Base-by-base conservation (phyloP, 306 rosid species). In the Geum urbanum region DNA sequence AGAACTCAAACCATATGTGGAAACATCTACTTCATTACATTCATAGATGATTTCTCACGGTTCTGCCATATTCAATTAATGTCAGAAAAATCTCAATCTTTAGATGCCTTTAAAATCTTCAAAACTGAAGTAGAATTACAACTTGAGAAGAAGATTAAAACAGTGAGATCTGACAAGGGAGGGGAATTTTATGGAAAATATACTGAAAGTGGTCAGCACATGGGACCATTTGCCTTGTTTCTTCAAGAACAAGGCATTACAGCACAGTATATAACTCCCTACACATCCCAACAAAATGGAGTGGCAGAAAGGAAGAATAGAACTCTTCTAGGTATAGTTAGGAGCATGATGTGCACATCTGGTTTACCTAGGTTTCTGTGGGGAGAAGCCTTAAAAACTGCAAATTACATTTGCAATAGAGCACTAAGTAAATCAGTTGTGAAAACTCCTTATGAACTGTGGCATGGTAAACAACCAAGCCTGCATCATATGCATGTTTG, bases 81-180 rank as follows among this genome's bases (percentile, higher is more conserved):
- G 0, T 27, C 45, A 16, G 54, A 56, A 14, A 70, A 70, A 10
- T 18, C 46, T 3, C 46, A 67, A 32, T 20, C 41, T 11, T 8
- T 67, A 5, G 45, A 67, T 3, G 41, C 35, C 37, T 67, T 67
- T 55, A 49, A 49, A 27, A 22, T 19, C 0, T 67, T 5, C 9
- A 78, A 86, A 47, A 45, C 79, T 9, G 37, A 63, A 18, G 68
- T 63, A 1, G 68, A 63, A 6, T 15, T 37, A 0, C 10, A 60
- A 13, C 5, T 60, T 6, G 46, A 40, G 16, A 60, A 2, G 2
- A 37, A 60, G 4, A 60, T 39, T 0, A 39, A 60, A 9, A 6
- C 6, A 27, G 2, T 27, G 32, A 27, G 32, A 27, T 27, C 32
- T 27, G 32, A 27, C 32, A 27, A 2, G 32, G 32, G 32, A 27